Base-by-base conservation (phyloP, 2,329 filamentous ascomycete species). In the Fusarium annulatum region DNA sequence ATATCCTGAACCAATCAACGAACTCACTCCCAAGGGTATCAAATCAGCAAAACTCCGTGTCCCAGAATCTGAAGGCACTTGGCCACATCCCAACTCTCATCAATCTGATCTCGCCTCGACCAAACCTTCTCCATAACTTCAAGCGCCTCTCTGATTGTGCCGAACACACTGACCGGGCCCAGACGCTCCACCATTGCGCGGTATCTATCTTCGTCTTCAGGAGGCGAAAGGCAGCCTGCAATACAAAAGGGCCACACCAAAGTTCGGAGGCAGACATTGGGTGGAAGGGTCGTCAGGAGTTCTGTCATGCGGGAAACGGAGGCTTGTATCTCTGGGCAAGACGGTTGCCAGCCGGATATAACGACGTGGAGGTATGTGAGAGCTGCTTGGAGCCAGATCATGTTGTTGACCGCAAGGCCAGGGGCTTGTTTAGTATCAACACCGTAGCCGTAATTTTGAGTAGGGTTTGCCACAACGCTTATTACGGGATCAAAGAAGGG, bases 281-380 rank as follows among this genome's bases (percentile, higher is more conserved):
- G 61, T 11, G 80, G 79, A 7, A 83, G 72, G 43, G 72, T 72
- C 19, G 76, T 68, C 12, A 87, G 74, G 56, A 85, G 75, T 16
- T 81, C 76, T 2, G 80, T 81, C 61, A 82, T 80, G 42, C 72
- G 78, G 67, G 75, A 46, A 71, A 85, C 78, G 28, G 79, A 69
- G 30, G 72, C 67, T 6, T 80, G 80, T 5, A 87, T 82, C 57
- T 87, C 85, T 0, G 80, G 77, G 52, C 80, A 83, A 1, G 82
- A 81, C 1, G 86, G 86, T 67, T 87, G 86, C 87, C 86, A 88
- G 7, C 87, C 87, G 3, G 82, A 84, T 7, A 87, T 80, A 26
- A 88, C 85, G 8, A 87, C 84, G 18, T 82, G 79, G 18, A 88
- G 82, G 65, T 88, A 88, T 12, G 84, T 82, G 4, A 87, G 79